Evolutionary conservation across 148 eudicot species (phyloP), one percentile per base, ranked within the genome.

Genomic region (Polygonum maritimum): DNA sequence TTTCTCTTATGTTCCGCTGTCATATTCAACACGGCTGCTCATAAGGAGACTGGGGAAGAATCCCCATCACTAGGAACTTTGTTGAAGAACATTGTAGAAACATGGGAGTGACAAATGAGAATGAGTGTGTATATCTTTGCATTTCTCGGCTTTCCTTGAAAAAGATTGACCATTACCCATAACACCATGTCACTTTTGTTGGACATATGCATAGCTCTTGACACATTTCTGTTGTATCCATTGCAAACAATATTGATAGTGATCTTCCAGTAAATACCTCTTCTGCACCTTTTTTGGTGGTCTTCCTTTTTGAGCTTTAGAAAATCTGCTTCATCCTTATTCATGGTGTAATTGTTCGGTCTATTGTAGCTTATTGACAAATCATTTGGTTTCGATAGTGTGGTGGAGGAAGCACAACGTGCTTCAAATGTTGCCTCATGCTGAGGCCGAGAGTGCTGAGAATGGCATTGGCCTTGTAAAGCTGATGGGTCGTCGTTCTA

Each of bases 351-450:
- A 67, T 35, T 67, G 45, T 67, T 67, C 38, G 44, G 41, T 76
- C 41, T 26, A 51, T 33, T 72, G 40, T 83, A 91, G 97, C 86
- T 94, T 70, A 94, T 94, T 79, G 98, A 94, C 85, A 94, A 82
- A 79, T 91, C 98, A 31, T 91, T 91, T 79, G 98, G 98, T 71
- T 93, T 93, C 84, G 96, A 93, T 76, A 81, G 90, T 76, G 92
- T 96, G 21, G 98, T 93, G 48, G 96, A 91, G 86, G 98, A 93
- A 81, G 98, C 96, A 45, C 92, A 93, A 69, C 92, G 96, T 31
- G 71, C 71, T 67, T 26, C 35, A 31, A 67, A 67, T 67, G 39
- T 16, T 67, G 71, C 71, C 71, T 67, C 71, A 67, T 67, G 71
- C 33, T 31, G 39, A 67, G 44, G 71, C 71, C n/a, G 3, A 67